Evolutionary conservation across 2,329 filamentous ascomycete species (phyloP), one percentile per base, ranked within the genome.

Genomic region (Incumbomyces delicatus): DNA sequence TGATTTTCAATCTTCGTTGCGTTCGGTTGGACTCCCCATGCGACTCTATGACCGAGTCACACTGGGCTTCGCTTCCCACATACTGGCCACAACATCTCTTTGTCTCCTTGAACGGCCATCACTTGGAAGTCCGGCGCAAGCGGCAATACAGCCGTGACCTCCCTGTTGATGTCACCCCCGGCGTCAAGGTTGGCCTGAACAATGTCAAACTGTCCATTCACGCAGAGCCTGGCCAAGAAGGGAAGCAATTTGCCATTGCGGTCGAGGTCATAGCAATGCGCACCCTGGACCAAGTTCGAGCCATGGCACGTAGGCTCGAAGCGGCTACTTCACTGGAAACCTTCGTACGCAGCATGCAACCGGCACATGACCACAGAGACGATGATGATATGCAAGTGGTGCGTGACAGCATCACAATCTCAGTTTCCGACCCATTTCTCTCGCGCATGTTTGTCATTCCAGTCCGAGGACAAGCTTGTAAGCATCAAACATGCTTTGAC

Each of bases 401-500:
- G 36, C 71, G 73, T 32, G 71, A 77, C 22, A 71, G 74, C 45
- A 64, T 87, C 6, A 72, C 71, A 2, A 71, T 88, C 45, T 74
- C 80, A 50, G 65, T 88, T 12, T 69, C 78, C 0, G 83, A 87
- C 60, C 81, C 83, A 0, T 85, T 85, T 58, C 82, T 71, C 47
- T 69, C 75, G 1, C 66, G 60, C 11, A 73, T 92, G 10, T 88
- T 85, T 60, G 69, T 76, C 4, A 72, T 75, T 0, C 90, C 92
- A 1, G 86, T 82, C 1, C 81, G 89, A 22, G 81, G 87, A 20
- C 67, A 58, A 6, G 57, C 63, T 2, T 98, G 92, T 62, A 69
- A 70, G 18, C 90, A 98, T 60, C 69, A 83, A 31, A 87, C 95
- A 60, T 95, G 88, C 60, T 95, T 96, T 60, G 90, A 96, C 61